Evolutionary conservation across 192 early-diverging fungal genomes (phyloP).

Genomic region (Spizellomyces sp.): DNA sequence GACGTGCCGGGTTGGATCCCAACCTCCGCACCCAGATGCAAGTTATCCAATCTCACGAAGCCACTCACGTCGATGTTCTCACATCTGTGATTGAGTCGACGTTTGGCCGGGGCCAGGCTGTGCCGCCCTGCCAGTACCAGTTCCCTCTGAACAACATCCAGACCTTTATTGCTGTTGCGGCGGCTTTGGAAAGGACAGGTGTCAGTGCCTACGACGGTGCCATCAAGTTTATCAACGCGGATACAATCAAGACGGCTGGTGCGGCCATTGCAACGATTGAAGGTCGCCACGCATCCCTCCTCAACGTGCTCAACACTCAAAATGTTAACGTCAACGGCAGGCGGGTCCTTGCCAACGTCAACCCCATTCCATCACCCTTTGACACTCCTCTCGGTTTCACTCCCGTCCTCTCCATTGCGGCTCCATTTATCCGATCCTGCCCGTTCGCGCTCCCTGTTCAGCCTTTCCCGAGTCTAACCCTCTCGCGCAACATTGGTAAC

Average conservation of each 20-base stretch:
- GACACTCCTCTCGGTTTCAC: conserved; percentile 50
- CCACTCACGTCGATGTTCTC: conserved; percentile 40
- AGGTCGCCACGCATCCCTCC: conserved; percentile 53
- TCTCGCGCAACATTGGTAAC: conserved; percentile 20
- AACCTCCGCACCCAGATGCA: conserved; percentile 33
- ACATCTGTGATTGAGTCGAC: conserved; percentile 27
- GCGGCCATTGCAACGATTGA: conserved; percentile 58
- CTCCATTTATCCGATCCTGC: conserved; percentile 49
- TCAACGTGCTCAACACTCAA: conserved; percentile 42
- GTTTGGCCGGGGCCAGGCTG: conserved; percentile 36
- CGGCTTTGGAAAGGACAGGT: conserved; percentile 52
- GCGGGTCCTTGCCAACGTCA: conserved; percentile 13
- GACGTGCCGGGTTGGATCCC: conserved; percentile 30
- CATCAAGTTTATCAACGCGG: conserved; percentile 35
- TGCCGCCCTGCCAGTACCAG: conserved; percentile 44
- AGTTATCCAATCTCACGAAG: conserved; percentile 36
- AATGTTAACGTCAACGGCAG: conserved; percentile 7
- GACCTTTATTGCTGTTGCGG: conserved; percentile 45
- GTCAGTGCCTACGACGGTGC: conserved; percentile 56
- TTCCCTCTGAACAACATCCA: conserved; percentile 44
- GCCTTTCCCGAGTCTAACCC: conserved; percentile 37
- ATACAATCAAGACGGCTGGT: conserved; percentile 51
- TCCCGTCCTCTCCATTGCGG: conserved; percentile 51
- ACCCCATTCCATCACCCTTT: conserved; percentile 45
- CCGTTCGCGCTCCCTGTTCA: conserved; percentile 38